Conservation (phyloP, 164 flowering plant species). For the Liquidambar formosana region DNA sequence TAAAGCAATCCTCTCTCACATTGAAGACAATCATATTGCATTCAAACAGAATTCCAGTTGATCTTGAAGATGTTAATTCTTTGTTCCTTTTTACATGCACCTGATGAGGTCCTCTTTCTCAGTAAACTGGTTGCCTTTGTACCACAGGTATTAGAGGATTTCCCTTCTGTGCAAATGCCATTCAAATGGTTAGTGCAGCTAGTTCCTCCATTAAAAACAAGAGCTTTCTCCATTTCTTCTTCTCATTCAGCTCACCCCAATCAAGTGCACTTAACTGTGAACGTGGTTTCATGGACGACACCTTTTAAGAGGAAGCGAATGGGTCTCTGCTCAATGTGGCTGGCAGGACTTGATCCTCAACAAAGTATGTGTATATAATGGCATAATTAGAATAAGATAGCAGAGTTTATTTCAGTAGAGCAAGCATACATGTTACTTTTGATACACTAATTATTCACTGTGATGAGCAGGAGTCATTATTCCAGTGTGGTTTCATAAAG, state of each 20-base stretch:
- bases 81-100: not conserved
- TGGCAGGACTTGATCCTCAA: constrained; percentile 73
- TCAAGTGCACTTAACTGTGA: constrained; percentile 85
- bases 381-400: not conserved
- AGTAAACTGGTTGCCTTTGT: constrained; percentile 6
- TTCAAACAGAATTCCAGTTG: not conserved
- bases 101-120: not conserved
- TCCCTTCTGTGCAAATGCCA: constrained; percentile 95
- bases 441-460: constrained; percentile 3
- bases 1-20: not conserved
- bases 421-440: constrained; percentile 1
- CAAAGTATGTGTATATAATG: constrained; percentile 36
- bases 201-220: constrained; percentile 81
- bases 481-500: constrained; percentile 86
- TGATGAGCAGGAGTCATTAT: constrained; percentile 48
- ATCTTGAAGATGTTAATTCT: not conserved
- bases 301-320: constrained; percentile 79
- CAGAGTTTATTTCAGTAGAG: not conserved
- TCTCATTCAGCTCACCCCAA: constrained; percentile 78
- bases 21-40: no score
- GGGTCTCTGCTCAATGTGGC: constrained; percentile 82
- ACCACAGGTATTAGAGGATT: constrained; percentile 82
- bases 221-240: constrained; percentile 93
- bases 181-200: constrained; percentile 96
- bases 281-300: constrained; percentile 81